A percentile compares a stretch with the other conserved stretches of the same genome.
These are phyloP conservation scores for Gastrolobium villosum DNA, from an alignment of 306 rosid genomes.

Conservation along the genomic window DNA sequence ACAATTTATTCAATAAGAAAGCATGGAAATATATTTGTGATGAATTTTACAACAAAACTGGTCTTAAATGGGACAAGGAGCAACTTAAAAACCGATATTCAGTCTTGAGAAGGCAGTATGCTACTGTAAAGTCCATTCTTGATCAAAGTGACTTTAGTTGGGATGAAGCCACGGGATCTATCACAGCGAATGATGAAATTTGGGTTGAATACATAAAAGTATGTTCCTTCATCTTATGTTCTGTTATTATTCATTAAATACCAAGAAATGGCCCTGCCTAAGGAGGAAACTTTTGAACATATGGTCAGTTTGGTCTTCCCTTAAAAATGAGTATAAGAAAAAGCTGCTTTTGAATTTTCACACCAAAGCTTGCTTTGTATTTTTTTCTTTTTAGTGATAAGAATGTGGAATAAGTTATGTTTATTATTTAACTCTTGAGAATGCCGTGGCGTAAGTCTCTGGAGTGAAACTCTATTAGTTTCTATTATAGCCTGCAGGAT, in stretches of 20 bases:
- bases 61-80: slow-evolving; percentile 82
- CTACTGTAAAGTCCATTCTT: slow-evolving; percentile 65
- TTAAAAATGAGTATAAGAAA: slow-evolving; percentile 10
- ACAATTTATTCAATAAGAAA: slow-evolving; percentile 70
- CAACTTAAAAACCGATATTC: slow-evolving; percentile 80
- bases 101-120: slow-evolving; percentile 72
- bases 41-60: slow-evolving; percentile 66
- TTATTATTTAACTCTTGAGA: slow-evolving; percentile 6
- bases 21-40: slow-evolving; percentile 78
- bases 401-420: neutral
- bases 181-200: slow-evolving; percentile 63
- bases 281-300: slow-evolving; percentile 41
- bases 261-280: slow-evolving; percentile 24
- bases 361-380: neutral
- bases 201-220: slow-evolving; percentile 77
- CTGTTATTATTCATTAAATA: slow-evolving; percentile 28
- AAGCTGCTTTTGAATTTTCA: neutral
- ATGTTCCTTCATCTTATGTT: slow-evolving; percentile 43
- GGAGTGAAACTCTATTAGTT: slow-evolving; percentile 26
- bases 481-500: neutral
- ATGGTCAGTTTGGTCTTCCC: neutral
- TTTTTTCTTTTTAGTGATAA: slow-evolving; percentile 29
- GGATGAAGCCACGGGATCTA: slow-evolving; percentile 73
- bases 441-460: slow-evolving; percentile 30
- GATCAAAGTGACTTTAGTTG: slow-evolving; percentile 63